Evolutionary conservation across 805 yeast genomes (phyloP), one percentile per base, ranked within the genome.

Genomic region (Ascoidea rubescens): DNA sequence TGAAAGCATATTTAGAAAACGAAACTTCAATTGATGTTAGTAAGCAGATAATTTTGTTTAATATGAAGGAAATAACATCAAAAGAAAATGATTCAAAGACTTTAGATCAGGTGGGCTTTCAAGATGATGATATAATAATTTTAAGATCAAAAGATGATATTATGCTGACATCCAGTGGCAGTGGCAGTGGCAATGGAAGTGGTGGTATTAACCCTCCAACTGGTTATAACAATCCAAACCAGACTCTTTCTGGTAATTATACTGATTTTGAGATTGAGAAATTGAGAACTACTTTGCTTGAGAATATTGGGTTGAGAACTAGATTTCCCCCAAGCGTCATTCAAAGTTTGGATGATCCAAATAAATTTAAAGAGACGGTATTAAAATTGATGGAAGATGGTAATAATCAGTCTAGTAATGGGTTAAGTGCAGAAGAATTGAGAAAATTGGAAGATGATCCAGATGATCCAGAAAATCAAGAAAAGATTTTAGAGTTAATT

Each of bases 1-100:
- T 90, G 57, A 73, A 77, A 54, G 95, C 91, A 0, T 79, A 83
- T 56, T 61, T 89, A 7, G 83, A 82, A 55, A 79, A 83, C 1
- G 96, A 87, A 60, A 74, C 88, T 6, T 73, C 70, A 12, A 73
- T 83, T 50, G 67, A 70, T 8, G 66, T 74, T 4, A 59, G 62
- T 0, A 59, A 66, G 14, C 85, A 83, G 60, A 64, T 69, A n/a
- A 58, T 87, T 48, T 62, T 69, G 28, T 70, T 69, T 58, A 73
- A 81, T 55, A 74, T 75, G 54, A 67, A 67, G 31, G 59, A 65
- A 5, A 58, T 86, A 43, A 58, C 58, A 12, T 49, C 54, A 1
- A 49, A 52, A 3, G 52, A 57, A 1, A 66, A 63, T 5, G 50
- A 62, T 4, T 21, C 28, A 21, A 63, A 62, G 48, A 66, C 78